Percentiles rank a stretch among this genome's conserved stretches.
These are phyloP conservation scores for Moesziomyces parantarcticus DNA, from an alignment of 1,284 basidiomycete genomes.

Conservation along the genomic window DNA sequence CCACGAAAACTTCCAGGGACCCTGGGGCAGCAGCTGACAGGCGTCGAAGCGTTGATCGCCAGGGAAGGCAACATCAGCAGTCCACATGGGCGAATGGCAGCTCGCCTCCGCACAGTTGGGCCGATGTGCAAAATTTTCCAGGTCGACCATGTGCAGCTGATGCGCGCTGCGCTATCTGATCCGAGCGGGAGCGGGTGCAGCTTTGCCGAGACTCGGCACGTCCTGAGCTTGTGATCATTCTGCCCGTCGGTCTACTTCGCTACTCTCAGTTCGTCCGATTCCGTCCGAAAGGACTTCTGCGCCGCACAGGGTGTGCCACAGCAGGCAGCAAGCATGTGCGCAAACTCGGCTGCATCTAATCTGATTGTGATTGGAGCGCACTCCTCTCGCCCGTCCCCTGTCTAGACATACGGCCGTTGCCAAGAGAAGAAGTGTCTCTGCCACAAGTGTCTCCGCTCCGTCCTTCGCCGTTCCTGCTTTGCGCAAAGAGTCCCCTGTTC, in stretches of 20 bases:
- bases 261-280: background rate
- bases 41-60: slow-evolving; percentile 7
- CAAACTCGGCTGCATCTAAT: slow-evolving; percentile 21
- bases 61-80: background rate
- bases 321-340: background rate
- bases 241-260: no score
- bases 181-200: background rate
- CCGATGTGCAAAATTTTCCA: background rate
- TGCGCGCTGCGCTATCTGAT: slow-evolving; percentile 11
- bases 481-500: no score
- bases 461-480: no score
- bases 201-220: slow-evolving; percentile 6
- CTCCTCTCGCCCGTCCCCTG: no score
- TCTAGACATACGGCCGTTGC: no score
- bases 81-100: slow-evolving; percentile 5
- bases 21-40: slow-evolving; percentile 3
- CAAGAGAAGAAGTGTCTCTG: no score
- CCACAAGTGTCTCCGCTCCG: no score
- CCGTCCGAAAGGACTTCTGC: background rate
- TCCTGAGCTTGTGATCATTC: no score
- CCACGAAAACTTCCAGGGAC: slow-evolving; percentile 3
- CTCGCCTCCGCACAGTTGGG: no score
- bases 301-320: background rate
- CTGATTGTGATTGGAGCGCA: slow-evolving; percentile 8
- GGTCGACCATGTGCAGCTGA: background rate